Evolutionary conservation across 768 basidiomycete species (phyloP).

Genomic region (Suillus occidentalis): DNA sequence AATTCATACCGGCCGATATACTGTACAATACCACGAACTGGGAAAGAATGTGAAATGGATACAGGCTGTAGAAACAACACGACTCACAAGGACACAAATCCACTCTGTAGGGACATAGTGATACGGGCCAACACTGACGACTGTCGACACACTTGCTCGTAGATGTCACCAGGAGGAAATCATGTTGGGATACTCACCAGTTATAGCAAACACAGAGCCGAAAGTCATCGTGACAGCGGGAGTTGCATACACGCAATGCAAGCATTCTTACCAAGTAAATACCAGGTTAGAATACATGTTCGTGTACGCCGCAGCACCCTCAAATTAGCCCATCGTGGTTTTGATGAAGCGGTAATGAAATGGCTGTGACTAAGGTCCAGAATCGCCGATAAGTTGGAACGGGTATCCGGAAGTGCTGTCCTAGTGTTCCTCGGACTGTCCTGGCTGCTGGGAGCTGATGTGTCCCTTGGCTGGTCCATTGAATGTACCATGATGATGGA

Average conservation of each 20-base stretch:
- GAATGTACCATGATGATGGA: background rate
- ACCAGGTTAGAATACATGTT: background rate
- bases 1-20: slow-evolving; percentile 38
- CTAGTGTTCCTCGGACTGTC: background rate
- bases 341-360: background rate
- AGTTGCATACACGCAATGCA: background rate
- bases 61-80: background rate
- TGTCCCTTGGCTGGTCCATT: background rate
- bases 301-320: background rate
- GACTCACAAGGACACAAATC: slow-evolving; percentile 31
- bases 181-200: background rate
- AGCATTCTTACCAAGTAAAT: background rate
- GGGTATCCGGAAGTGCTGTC: background rate
- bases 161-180: background rate
- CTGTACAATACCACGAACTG: slow-evolving; percentile 41
- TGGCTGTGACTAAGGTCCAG: background rate
- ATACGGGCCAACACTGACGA: slow-evolving; percentile 24
- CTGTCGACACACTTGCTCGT: background rate
- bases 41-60: background rate
- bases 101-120: slow-evolving; percentile 41
- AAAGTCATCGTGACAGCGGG: background rate
- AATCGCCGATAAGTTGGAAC: background rate
- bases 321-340: background rate
- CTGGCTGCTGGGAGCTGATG: background rate
- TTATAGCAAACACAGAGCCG: background rate